A percentile compares a stretch with the other conserved stretches of the same genome.
phyloP scores from a whole-genome alignment of 345 rosid species.

The Ceriops zippeliana region DNA sequence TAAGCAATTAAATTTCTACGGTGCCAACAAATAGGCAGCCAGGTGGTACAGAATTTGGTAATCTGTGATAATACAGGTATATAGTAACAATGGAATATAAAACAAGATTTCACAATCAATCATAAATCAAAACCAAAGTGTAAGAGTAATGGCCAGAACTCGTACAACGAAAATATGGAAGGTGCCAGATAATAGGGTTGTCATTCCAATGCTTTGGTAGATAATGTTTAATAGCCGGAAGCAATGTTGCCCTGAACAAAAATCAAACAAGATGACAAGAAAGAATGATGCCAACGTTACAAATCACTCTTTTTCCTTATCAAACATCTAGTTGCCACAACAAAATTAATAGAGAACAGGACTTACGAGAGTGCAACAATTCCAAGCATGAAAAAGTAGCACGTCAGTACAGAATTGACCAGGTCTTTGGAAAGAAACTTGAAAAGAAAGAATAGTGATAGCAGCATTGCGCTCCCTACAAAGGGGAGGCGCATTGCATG shows the following conservation, averaged over 20 bases:
- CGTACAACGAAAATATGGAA: conserved; percentile 84
- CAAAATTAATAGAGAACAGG: conserved; percentile 17
- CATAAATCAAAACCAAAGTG: neutral
- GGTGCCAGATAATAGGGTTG: conserved; percentile 61
- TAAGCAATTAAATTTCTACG: neutral
- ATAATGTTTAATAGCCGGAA: conserved; percentile 70
- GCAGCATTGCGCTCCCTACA: conserved; percentile 95
- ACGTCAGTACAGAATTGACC: conserved; percentile 92
- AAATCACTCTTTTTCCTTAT: neutral
- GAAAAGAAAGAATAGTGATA: conserved; percentile 90
- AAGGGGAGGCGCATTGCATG: conserved; percentile 99
- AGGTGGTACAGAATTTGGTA: neutral
- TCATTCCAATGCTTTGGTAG: conserved; percentile 87
- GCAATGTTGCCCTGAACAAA: conserved; percentile 73
- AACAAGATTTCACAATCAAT: conserved; percentile 3
- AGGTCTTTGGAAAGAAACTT: conserved; percentile 91
- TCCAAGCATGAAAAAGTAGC: conserved; percentile 93
- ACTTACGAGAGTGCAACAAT: conserved; percentile 95
- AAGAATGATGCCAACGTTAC: conserved; percentile 9
- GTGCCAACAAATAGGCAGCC: neutral
- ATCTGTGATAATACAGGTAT: too few species aligned
- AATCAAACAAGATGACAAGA: conserved; percentile 20
- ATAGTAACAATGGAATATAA: neutral
- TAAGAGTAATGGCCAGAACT: conserved; percentile 1
- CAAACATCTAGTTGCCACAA: neutral